These are phyloP conservation scores for Rhazya stricta DNA, from an alignment of 257 asterid genomes.

Conservation along the genomic window DNA sequence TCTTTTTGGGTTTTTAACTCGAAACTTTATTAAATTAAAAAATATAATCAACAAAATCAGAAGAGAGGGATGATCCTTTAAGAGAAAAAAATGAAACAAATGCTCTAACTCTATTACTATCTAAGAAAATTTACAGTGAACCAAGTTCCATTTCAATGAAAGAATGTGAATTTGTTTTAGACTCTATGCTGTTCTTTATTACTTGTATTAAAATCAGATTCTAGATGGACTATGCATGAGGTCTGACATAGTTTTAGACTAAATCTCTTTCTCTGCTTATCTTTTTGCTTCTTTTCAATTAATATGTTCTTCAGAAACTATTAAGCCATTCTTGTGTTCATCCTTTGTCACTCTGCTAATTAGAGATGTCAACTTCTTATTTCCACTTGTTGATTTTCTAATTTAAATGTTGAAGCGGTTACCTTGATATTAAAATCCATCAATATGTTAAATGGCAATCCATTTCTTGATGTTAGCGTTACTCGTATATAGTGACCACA, in stretches of 20 bases:
- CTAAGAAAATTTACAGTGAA: not conserved
- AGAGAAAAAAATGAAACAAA: not conserved
- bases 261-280: not conserved
- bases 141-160: not conserved
- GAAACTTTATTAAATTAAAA: too few species aligned
- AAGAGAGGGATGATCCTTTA: too few species aligned
- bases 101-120: not conserved
- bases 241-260: not conserved
- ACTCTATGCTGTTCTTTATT: too few species aligned
- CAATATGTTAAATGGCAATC: not conserved
- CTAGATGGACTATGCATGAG: not conserved
- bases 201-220: not conserved
- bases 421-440: not conserved
- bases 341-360: too few species aligned
- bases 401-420: too few species aligned
- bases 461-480: not conserved
- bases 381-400: too few species aligned
- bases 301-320: too few species aligned
- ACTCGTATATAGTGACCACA: not conserved
- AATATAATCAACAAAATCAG: too few species aligned
- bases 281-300: not conserved
- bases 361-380: too few species aligned
- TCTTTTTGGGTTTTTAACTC: too few species aligned
- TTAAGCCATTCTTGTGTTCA: too few species aligned
- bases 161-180: too few species aligned